A percentile compares a stretch with the other conserved stretches of the same genome.
These are phyloP conservation scores for Rubia peregrina DNA, from an alignment of 305 asterid species.

Conservation along the genomic window DNA sequence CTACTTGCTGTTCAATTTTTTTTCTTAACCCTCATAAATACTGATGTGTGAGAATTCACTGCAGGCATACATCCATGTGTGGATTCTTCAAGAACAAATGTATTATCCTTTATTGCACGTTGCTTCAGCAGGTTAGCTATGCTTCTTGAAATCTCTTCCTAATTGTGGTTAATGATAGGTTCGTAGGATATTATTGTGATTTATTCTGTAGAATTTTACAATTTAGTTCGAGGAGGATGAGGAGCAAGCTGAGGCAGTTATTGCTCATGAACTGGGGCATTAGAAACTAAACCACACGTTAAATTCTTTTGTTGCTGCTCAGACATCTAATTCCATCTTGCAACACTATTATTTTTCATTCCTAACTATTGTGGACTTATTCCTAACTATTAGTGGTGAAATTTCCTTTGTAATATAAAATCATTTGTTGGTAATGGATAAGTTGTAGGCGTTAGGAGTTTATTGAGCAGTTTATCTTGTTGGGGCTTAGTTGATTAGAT, in stretches of 20 bases:
- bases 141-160: not conserved
- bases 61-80: conserved; percentile 87
- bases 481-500: not conserved
- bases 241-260: conserved; percentile 98
- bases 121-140: conserved; percentile 78
- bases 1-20: not conserved
- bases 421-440: too few species aligned
- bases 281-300: conserved; percentile 96
- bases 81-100: conserved; percentile 96
- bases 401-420: too few species aligned
- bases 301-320: conserved; percentile 88
- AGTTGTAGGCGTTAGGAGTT: too few species aligned
- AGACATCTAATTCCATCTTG: conserved; percentile 43
- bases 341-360: not conserved
- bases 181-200: not conserved
- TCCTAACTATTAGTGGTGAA: not conserved
- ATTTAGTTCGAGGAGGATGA: conserved; percentile 87
- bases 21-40: conserved; percentile 4
- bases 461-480: too few species aligned
- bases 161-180: not conserved
- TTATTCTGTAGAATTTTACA: conserved; percentile 18
- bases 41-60: conserved; percentile 21
- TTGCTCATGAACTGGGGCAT: conserved; percentile 99
- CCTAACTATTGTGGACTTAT: not conserved
- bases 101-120: conserved; percentile 91